Conservation (phyloP, 2,329 filamentous ascomycete genomes). For the Fusarium cyanostomum region DNA sequence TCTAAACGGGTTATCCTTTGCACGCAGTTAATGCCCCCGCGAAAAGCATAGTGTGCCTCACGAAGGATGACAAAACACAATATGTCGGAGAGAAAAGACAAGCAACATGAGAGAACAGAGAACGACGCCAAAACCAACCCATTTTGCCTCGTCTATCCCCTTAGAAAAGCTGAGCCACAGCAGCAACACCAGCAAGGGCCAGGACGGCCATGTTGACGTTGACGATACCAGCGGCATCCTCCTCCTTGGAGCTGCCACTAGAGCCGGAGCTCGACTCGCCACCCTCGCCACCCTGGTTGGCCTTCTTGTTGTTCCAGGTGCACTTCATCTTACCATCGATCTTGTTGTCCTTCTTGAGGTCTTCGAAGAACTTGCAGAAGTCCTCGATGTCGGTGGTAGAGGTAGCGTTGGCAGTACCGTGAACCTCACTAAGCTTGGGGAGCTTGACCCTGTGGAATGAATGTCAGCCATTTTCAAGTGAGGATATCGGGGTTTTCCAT, state of each 20-base stretch:
- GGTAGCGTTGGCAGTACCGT: conserved; percentile 76
- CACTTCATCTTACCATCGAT: conserved; percentile 58
- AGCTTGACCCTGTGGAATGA: conserved; percentile 70
- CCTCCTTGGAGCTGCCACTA: conserved; percentile 43
- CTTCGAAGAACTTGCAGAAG: conserved; percentile 64
- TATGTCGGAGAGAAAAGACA: conserved; percentile 49
- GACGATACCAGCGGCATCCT: conserved; percentile 56
- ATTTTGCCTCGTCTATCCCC: conserved; percentile 39
- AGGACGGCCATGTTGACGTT: conserved; percentile 59
- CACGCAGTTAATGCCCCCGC: conserved; percentile 40
- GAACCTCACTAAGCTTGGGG: conserved; percentile 72
- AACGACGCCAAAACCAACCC: conserved; percentile 50
- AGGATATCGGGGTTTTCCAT: conserved; percentile 53
- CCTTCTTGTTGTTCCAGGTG: conserved; percentile 60
- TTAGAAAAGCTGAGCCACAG: conserved; percentile 64
- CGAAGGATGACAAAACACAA: conserved; percentile 47
- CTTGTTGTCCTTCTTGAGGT: conserved; percentile 51
- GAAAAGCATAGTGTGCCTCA: conserved; percentile 42
- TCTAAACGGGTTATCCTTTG: conserved; percentile 50
- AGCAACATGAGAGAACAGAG: conserved; percentile 47
- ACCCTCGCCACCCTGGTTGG: conserved; percentile 58
- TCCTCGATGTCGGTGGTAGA: conserved; percentile 69
- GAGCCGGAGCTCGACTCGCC: conserved; percentile 41
- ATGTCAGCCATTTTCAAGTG: conserved; percentile 3
- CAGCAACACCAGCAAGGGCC: conserved; percentile 58